Base-by-base conservation (phyloP, 768 basidiomycete genomes). In the Amanita subjunquillea region DNA sequence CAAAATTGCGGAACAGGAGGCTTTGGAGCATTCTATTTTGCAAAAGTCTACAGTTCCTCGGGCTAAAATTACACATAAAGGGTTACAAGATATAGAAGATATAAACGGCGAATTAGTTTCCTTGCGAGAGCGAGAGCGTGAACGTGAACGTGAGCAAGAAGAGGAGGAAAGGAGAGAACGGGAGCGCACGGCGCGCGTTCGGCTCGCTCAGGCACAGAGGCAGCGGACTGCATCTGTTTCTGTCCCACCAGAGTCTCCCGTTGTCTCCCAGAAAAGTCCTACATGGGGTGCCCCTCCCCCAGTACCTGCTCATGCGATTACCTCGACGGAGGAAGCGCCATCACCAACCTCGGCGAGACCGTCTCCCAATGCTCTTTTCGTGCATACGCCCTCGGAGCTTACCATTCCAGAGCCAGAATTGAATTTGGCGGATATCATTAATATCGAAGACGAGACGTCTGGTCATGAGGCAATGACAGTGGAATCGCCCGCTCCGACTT, bases 51-150 rank as follows among this genome's bases (percentile, higher is more conserved):
- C 72, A 7, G 75, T 78, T 22, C 87, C 91, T 50, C 74, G 76
- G 59, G 77, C 77, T 32, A 94, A 93, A 67, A 86, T 91, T 55
- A 95, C 91, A 25, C 91, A 93, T 73, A 95, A 95, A 68, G 91
- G 91, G 49, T 69, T 93, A 56, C 85, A 93, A 72, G 85, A 91
- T 60, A 91, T 95, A 61, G 91, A 95, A 65, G 83, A 83, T 64
- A 68, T 84, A 51, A 79, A 80, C 58, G 84, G 81, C 12, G 67
- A 67, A 42, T 56, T 61, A 29, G 59, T 65, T 54, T 66, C 62
- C 44, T 48, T 58, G 47, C 70, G 69, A 56, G 78, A 81, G 57
- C 67, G 72, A 59, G 86, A 87, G 59, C 72, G 74, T 43, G 77
- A 82, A 58, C 73, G 74, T 48, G 79, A 80, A 60, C 75, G 72